phyloP scores from a whole-genome alignment of 106 monocot genomes.

The Narthecium ossifragum region DNA sequence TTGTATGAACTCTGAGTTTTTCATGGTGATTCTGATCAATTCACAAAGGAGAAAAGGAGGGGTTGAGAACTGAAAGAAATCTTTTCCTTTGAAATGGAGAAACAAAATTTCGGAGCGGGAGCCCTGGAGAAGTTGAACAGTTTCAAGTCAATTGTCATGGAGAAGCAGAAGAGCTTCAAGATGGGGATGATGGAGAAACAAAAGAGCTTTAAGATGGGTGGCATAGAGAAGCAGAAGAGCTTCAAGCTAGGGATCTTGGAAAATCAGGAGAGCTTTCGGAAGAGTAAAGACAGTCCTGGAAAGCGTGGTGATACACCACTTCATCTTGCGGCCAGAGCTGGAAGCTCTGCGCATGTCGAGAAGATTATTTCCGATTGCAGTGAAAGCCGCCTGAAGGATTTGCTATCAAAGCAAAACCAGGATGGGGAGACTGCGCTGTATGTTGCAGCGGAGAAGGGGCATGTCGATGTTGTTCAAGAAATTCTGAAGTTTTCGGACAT shows the following conservation, averaged over 20 bases:
- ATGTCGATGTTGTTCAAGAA: slow-evolving; percentile 47
- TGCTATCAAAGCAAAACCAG: slow-evolving; percentile 44
- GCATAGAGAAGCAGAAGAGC: background rate
- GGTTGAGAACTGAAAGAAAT: too few relatives aligned
- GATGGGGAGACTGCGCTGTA: slow-evolving; percentile 72
- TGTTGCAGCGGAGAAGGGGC: slow-evolving; percentile 66
- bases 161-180: slow-evolving; percentile 40
- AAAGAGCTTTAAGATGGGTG: too few relatives aligned
- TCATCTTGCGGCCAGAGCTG: slow-evolving; percentile 49
- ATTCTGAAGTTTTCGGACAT: slow-evolving; percentile 48
- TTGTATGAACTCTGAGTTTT: too few relatives aligned
- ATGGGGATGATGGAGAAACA: slow-evolving; percentile 22
- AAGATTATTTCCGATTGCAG: slow-evolving; percentile 31
- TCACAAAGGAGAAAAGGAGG: too few relatives aligned
- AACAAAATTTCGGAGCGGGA: slow-evolving; percentile 21
- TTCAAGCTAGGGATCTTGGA: background rate
- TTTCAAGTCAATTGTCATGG: slow-evolving; percentile 16
- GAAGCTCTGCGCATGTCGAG: slow-evolving; percentile 29
- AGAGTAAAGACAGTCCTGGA: slow-evolving; percentile 15
- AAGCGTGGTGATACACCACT: slow-evolving; percentile 63
- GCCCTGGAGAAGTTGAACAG: slow-evolving; percentile 28
- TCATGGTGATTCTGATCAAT: too few relatives aligned
- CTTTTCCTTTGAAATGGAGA: too few relatives aligned
- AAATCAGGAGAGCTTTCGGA: slow-evolving; percentile 18
- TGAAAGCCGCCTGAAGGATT: slow-evolving; percentile 21